Conservation (phyloP, 805 yeast genomes). For the Candida rishiriensis region DNA sequence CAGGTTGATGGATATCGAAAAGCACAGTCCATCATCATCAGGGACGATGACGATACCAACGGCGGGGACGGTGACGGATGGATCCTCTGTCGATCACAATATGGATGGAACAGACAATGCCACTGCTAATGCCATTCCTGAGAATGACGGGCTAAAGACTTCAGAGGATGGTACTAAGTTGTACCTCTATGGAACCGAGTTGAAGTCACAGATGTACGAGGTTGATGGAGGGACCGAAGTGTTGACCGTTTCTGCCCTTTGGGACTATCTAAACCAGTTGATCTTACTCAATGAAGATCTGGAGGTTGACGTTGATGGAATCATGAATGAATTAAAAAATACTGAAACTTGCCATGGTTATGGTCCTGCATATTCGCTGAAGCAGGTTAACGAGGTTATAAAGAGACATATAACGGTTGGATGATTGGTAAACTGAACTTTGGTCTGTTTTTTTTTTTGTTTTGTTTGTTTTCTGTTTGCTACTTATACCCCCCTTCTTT, state of each 20-base stretch:
- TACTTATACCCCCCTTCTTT: not conserved
- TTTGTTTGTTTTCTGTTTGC: not conserved
- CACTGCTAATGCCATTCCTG: not conserved
- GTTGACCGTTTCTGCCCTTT: slow-evolving; percentile 71
- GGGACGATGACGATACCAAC: slow-evolving; percentile 10
- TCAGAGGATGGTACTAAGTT: not conserved
- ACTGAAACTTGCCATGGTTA: slow-evolving; percentile 72
- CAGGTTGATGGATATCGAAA: slow-evolving; percentile 15
- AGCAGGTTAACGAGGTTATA: slow-evolving; percentile 37
- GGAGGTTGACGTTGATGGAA: slow-evolving; percentile 50
- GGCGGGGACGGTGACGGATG: slow-evolving; percentile 6
- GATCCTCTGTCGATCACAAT: slow-evolving; percentile 1
- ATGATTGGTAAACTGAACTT: too few species aligned
- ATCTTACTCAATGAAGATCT: slow-evolving; percentile 44
- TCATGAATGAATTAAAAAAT: slow-evolving; percentile 60
- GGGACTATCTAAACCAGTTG: slow-evolving; percentile 66
- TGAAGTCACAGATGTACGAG: slow-evolving; percentile 14
- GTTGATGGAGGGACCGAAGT: slow-evolving; percentile 36
- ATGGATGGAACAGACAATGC: not conserved
- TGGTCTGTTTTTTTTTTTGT: not conserved
- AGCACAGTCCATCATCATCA: slow-evolving; percentile 6
- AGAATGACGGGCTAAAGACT: too few species aligned
- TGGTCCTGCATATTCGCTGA: slow-evolving; percentile 64
- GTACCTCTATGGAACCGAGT: slow-evolving; percentile 5
- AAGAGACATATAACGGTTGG: not conserved